Percentiles rank a stretch among this genome's conserved stretches.
Conservation (phyloP, 495 filamentous ascomycete genomes). For the Daldinia loculata region DNA sequence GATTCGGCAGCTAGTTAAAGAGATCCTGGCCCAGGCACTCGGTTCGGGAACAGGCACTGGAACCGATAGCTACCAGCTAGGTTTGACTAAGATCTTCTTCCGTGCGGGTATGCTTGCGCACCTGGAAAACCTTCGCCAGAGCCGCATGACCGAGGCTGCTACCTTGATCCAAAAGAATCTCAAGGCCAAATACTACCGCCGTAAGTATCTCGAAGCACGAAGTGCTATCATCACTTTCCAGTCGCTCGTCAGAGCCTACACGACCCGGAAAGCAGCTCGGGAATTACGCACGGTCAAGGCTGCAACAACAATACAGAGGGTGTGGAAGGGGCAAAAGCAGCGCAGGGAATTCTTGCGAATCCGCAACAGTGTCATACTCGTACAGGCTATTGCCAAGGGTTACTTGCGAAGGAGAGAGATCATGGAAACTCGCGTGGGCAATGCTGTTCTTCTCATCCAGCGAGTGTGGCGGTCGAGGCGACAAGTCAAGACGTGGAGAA, state of each 20-base stretch:
- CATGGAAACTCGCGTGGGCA: conserved; percentile 90
- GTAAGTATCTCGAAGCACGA: conserved; percentile 88
- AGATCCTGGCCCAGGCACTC: conserved; percentile 89
- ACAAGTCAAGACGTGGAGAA: conserved; percentile 82
- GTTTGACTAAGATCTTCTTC: conserved; percentile 99
- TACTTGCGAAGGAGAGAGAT: conserved; percentile 88
- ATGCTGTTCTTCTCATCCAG: conserved; percentile 91
- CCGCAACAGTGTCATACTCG: conserved; percentile 81
- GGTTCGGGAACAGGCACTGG: conserved; percentile 78
- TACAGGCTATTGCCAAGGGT: conserved; percentile 90
- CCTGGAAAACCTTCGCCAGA: conserved; percentile 91
- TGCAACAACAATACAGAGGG: conserved; percentile 91
- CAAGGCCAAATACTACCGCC: conserved; percentile 91
- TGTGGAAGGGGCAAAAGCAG: conserved; percentile 92
- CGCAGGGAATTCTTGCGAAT: conserved; percentile 78
- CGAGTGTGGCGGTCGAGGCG: conserved; percentile 84
- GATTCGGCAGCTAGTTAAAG: conserved; percentile 91
- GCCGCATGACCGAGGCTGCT: conserved; percentile 89
- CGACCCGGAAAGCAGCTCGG: conserved; percentile 79
- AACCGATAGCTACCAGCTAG: conserved; percentile 94
- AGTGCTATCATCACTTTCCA: conserved; percentile 83
- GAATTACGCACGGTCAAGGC: conserved; percentile 84
- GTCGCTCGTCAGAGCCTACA: conserved; percentile 73
- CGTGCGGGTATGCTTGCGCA: conserved; percentile 98
- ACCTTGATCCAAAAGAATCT: conserved; percentile 99